phyloP scores from a whole-genome alignment of 257 asterid genomes.

The Ballota nigra region DNA sequence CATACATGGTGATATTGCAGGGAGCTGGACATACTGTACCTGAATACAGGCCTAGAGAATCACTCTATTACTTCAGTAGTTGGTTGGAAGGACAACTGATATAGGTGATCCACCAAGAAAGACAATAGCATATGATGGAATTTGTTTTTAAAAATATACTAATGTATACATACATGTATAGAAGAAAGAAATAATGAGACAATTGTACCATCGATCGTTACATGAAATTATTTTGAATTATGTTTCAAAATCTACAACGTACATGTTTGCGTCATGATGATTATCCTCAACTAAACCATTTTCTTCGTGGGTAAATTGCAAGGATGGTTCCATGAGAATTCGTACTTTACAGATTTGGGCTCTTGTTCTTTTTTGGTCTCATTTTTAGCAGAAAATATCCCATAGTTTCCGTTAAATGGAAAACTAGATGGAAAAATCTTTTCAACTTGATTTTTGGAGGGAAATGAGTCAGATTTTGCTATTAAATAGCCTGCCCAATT shows the following conservation, averaged over 20 bases:
- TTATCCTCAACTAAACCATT: conserved; percentile 21
- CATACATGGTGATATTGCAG: too few species aligned
- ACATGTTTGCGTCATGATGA: too few species aligned
- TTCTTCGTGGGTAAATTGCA: neutral
- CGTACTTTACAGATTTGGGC: too few species aligned
- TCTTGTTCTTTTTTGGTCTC: too few species aligned
- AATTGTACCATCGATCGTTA: neutral
- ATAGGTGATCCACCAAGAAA: conserved; percentile 10
- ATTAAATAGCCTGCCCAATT: too few species aligned
- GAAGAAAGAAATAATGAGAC: neutral
- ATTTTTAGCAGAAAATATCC: too few species aligned
- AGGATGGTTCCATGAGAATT: too few species aligned
- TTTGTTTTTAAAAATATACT: neutral
- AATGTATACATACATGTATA: neutral
- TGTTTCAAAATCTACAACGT: too few species aligned
- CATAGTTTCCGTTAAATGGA: too few species aligned
- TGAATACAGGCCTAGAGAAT: conserved; percentile 56
- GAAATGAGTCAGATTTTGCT: too few species aligned
- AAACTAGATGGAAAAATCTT: too few species aligned
- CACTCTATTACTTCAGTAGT: conserved; percentile 45
- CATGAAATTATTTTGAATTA: neutral
- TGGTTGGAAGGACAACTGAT: conserved; percentile 41
- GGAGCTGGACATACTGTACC: conserved; percentile 70
- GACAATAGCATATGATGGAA: neutral
- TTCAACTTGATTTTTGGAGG: too few species aligned